Evolutionary conservation across 495 filamentous ascomycete genomes (phyloP).

Genomic region (Aspergillus egyptiacus): DNA sequence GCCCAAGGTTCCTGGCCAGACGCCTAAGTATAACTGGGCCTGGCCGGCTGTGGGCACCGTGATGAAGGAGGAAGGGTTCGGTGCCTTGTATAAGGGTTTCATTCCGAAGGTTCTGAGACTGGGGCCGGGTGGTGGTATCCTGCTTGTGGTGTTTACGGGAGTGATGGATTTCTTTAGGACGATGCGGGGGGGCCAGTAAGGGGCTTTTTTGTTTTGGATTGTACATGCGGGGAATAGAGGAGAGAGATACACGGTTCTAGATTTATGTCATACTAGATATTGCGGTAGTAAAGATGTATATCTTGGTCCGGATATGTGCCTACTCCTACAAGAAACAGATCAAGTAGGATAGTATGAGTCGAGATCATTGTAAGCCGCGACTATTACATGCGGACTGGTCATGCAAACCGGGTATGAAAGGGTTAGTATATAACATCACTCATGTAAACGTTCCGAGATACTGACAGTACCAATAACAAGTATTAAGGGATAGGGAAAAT

Average conservation of each 20-base stretch:
- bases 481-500: constrained; percentile 11
- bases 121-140: constrained; percentile 84
- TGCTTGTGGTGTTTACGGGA: constrained; percentile 86
- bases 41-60: constrained; percentile 79
- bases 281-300: too few relatives aligned
- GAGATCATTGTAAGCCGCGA: neutral
- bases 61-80: constrained; percentile 88
- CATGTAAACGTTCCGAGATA: constrained; percentile 8
- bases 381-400: neutral
- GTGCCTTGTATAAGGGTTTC: constrained; percentile 95
- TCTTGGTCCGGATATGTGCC: too few relatives aligned
- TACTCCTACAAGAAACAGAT: too few relatives aligned
- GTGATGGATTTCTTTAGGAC: constrained; percentile 87
- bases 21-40: constrained; percentile 97
- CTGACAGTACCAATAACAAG: constrained; percentile 2
- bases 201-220: neutral
- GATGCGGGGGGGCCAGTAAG: constrained; percentile 32
- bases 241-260: too few relatives aligned
- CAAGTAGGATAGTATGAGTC: neutral
- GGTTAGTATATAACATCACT: constrained; percentile 6
- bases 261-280: too few relatives aligned
- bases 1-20: constrained; percentile 66
- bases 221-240: neutral
- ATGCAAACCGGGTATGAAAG: constrained; percentile 3
- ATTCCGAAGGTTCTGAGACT: constrained; percentile 87